Percentiles rank a stretch among this genome's conserved stretches.
These are phyloP conservation scores for Fragaria vesca DNA, from an alignment of 306 rosid species.

Conservation along the genomic window DNA sequence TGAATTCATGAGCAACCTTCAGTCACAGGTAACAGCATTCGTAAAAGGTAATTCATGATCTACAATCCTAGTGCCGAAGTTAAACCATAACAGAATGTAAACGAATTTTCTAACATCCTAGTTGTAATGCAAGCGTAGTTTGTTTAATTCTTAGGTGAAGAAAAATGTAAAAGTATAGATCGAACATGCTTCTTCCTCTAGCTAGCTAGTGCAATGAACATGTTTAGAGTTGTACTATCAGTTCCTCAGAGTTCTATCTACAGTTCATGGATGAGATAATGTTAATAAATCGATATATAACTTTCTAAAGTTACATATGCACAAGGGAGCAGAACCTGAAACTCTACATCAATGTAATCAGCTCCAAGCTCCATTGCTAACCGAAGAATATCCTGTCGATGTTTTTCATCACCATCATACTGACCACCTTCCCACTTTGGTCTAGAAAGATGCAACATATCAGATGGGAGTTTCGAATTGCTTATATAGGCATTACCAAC, in stretches of 20 bases:
- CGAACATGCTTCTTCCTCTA: neutral
- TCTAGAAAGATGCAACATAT: slow-evolving; percentile 36
- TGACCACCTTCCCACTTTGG: slow-evolving; percentile 87
- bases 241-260: neutral
- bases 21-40: slow-evolving; percentile 28
- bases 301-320: neutral
- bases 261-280: neutral
- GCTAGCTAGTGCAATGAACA: neutral
- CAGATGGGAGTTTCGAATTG: slow-evolving; percentile 4
- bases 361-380: slow-evolving; percentile 80
- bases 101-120: no score
- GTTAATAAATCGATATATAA: neutral
- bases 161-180: neutral
- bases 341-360: slow-evolving; percentile 79
- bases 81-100: no score
- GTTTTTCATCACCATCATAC: slow-evolving; percentile 75
- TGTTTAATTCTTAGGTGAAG: neutral
- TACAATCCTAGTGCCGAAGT: slow-evolving; percentile 11
- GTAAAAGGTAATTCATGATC: slow-evolving; percentile 21
- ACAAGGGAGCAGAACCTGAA: slow-evolving; percentile 51
- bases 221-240: neutral
- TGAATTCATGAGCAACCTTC: slow-evolving; percentile 78
- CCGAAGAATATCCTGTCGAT: slow-evolving; percentile 63
- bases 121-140: neutral
- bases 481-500: no score